Evolutionary conservation across 2,329 filamentous ascomycete genomes (phyloP).

Genomic region (Whalleya microplaca): DNA sequence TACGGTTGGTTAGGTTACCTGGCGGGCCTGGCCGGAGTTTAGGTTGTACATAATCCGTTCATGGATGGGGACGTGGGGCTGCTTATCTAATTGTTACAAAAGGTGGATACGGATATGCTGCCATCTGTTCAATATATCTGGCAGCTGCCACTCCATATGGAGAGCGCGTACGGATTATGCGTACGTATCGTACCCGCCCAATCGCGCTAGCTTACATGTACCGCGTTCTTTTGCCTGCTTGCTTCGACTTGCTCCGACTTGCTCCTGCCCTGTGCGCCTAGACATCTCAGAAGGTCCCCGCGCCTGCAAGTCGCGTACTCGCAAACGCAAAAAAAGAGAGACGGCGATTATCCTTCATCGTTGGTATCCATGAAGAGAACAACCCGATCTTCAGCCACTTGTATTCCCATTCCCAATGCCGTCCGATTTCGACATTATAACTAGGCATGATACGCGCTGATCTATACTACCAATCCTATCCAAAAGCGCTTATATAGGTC

Average conservation of each 20-base stretch:
- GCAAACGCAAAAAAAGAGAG: background rate
- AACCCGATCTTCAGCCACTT: background rate
- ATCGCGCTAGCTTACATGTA: background rate
- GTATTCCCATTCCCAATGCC: background rate
- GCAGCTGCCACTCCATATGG: background rate
- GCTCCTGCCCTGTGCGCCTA: background rate
- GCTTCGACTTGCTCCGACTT: too few species aligned
- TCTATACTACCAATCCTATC: constrained; percentile 11
- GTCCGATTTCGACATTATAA: background rate
- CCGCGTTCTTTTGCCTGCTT: background rate
- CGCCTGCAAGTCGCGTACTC: background rate
- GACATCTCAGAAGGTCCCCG: background rate
- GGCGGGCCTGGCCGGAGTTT: too few species aligned
- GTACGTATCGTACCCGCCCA: background rate
- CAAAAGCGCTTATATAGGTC: constrained; percentile 17
- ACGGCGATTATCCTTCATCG: background rate
- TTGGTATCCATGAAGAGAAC: background rate
- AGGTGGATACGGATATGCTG: too few species aligned
- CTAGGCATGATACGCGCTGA: constrained; percentile 5
- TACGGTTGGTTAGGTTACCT: too few species aligned
- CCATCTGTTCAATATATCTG: background rate
- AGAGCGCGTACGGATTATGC: background rate
- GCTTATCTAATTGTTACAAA: too few species aligned
- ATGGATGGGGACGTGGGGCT: too few species aligned
- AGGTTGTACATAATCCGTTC: too few species aligned